Evolutionary conservation across 148 eudicot species (phyloP), one percentile per base, ranked within the genome.

Genomic region (Silene uniflora): DNA sequence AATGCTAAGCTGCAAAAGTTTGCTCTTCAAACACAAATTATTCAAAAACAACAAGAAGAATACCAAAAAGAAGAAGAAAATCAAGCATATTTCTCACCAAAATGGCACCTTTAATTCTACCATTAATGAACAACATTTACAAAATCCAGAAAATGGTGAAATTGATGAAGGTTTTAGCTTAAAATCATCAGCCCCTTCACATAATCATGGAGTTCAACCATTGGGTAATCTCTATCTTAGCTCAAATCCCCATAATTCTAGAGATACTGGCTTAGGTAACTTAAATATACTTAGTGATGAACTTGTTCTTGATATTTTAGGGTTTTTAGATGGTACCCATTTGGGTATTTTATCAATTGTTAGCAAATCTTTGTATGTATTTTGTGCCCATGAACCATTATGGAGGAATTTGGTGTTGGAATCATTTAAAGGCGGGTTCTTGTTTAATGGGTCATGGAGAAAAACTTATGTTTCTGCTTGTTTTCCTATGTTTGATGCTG

Each of bases 391-490:
- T 78, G 97, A 95, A 77, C 96, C 97, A 5, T 85, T 92, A 56
- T 95, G 98, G 98, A 88, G 96, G 83, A 90, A 83, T 82, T 97
- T 95, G 80, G 99, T 91, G 4, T 85, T 95, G 87, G 96, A 91
- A 67, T 79, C 77, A 3, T 80, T 60, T 60, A 71, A 81, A 70
- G 88, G 85, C 70, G 89, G 84, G 23, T 92, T 95, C 84, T 83
- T 81, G 82, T 95, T 60, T 81, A 81, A 81, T 63, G 88, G 87
- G 81, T 84, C 93, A 27, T 95, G 98, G 98, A 95, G 83, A 44
- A 80, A 75, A 59, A 92, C 97, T 78, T 95, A 75, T 76, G 72
- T 92, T 78, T 24, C 82, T 82, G 78, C 83, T 14, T 76, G 64
- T 81, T 84, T 58, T 39, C 84, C 89, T 2, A 61, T 63, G 6